These are phyloP conservation scores for Lactarius vividus DNA, from an alignment of 768 basidiomycete species.

Conservation along the genomic window DNA sequence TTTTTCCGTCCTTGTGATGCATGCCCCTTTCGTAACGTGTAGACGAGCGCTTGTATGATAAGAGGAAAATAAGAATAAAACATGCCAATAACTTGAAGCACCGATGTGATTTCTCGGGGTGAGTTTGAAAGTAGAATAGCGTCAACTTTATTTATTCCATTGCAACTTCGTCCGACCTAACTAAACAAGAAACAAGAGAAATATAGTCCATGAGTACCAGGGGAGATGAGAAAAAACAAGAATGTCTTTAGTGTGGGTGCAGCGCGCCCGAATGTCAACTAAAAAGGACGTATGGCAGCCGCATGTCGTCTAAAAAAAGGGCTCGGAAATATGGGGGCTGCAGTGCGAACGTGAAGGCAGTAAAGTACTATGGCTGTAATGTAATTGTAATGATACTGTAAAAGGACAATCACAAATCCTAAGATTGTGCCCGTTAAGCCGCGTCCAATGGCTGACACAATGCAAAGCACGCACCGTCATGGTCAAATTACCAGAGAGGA, in stretches of 20 bases:
- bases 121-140: background rate
- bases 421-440: background rate
- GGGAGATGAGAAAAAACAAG: conserved; percentile 1
- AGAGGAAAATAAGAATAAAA: background rate
- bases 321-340: background rate
- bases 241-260: background rate
- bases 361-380: background rate
- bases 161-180: background rate
- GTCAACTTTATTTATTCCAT: background rate
- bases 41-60: conserved; percentile 5
- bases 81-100: background rate
- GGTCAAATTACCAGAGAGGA: conserved; percentile 81
- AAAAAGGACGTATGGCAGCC: background rate
- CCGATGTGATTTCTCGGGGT: background rate
- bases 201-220: background rate
- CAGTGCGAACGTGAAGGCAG: background rate
- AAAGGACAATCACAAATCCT: conserved; percentile 17
- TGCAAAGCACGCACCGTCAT: conserved; percentile 52
- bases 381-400: background rate
- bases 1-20: background rate
- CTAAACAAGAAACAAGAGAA: conserved; percentile 4
- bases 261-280: background rate
- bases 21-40: conserved; percentile 2
- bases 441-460: background rate
- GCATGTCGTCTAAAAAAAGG: background rate